Percentiles rank a stretch among this genome's conserved stretches.
These are phyloP conservation scores for Hypoxylon crocopeplum DNA, from an alignment of 495 filamentous ascomycete genomes.

Conservation along the genomic window DNA sequence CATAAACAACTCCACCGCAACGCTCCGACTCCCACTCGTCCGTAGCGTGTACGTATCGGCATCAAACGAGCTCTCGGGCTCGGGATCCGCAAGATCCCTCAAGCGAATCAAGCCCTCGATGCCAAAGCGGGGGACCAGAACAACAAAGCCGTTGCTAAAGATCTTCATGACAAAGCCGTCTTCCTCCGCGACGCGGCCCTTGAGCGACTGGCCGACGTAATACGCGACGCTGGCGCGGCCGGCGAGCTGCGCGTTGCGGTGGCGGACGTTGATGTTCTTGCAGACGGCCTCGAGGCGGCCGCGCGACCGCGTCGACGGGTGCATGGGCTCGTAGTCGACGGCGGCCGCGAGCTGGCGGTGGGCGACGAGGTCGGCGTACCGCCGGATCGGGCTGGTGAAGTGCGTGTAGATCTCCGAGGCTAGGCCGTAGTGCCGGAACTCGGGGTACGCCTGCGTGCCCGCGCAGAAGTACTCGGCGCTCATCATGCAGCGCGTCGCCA, in stretches of 20 bases:
- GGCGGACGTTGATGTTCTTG: slow-evolving; percentile 96
- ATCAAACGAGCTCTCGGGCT: slow-evolving; percentile 81
- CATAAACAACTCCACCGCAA: slow-evolving; percentile 81
- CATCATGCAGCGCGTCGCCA: slow-evolving; percentile 99
- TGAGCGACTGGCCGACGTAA: slow-evolving; percentile 79
- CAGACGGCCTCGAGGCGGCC: slow-evolving; percentile 89
- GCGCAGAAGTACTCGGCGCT: slow-evolving; percentile 97
- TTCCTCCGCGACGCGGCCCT: slow-evolving; percentile 54
- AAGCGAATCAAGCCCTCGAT: slow-evolving; percentile 90
- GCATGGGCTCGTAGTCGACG: slow-evolving; percentile 86
- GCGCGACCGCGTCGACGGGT: slow-evolving; percentile 76
- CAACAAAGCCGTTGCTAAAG: slow-evolving; percentile 95
- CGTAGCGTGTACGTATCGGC: slow-evolving; percentile 79
- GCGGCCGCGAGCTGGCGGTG: slow-evolving; percentile 95
- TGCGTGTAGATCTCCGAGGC: slow-evolving; percentile 98
- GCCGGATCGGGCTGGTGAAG: slow-evolving; percentile 95
- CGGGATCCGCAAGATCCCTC: slow-evolving; percentile 77
- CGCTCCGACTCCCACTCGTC: slow-evolving; percentile 59
- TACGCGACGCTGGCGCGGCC: slow-evolving; percentile 93
- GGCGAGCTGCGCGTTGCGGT: slow-evolving; percentile 95
- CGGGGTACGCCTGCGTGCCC: slow-evolving; percentile 87
- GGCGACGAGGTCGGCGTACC: slow-evolving; percentile 92
- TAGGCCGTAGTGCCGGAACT: slow-evolving; percentile 96
- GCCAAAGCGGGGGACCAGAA: slow-evolving; percentile 93
- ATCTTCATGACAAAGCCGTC: slow-evolving; percentile 96